phyloP scores from a whole-genome alignment of 2,329 filamentous ascomycete species.

The Raffaelea ambrosiae region DNA sequence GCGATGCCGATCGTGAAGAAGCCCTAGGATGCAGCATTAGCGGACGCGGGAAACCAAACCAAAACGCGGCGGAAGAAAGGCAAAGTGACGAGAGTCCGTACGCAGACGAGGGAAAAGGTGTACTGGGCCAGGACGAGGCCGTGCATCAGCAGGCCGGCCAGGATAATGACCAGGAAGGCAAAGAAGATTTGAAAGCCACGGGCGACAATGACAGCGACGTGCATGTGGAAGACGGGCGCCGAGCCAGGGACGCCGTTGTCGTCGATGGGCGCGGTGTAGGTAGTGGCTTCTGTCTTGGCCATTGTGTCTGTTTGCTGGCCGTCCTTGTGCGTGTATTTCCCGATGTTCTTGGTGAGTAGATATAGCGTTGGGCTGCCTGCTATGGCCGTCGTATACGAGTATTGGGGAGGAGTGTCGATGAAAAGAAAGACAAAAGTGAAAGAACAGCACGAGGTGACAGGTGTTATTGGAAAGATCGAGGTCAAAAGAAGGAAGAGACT shows the following conservation, averaged over 20 bases:
- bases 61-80: neutral
- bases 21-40: conserved; percentile 10
- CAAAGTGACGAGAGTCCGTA: conserved; percentile 11
- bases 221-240: conserved; percentile 17
- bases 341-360: too few relatives aligned
- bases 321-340: too few relatives aligned
- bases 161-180: conserved; percentile 16
- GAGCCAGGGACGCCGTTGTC: conserved; percentile 9
- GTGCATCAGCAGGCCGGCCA: conserved; percentile 21
- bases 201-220: conserved; percentile 16
- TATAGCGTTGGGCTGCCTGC: too few relatives aligned
- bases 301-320: too few relatives aligned
- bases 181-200: conserved; percentile 21
- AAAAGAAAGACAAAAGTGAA: too few relatives aligned
- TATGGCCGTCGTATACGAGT: too few relatives aligned
- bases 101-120: conserved; percentile 20
- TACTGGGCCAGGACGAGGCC: conserved; percentile 16
- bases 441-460: too few relatives aligned
- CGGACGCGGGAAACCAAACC: neutral
- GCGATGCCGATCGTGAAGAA: conserved; percentile 20
- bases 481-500: too few relatives aligned
- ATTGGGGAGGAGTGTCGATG: too few relatives aligned
- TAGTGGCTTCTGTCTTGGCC: neutral
- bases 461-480: too few relatives aligned
- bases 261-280: conserved; percentile 8